These are phyloP conservation scores for Oryza officinalis DNA, from an alignment of 176 grass and related monocot genomes.

Conservation along the genomic window DNA sequence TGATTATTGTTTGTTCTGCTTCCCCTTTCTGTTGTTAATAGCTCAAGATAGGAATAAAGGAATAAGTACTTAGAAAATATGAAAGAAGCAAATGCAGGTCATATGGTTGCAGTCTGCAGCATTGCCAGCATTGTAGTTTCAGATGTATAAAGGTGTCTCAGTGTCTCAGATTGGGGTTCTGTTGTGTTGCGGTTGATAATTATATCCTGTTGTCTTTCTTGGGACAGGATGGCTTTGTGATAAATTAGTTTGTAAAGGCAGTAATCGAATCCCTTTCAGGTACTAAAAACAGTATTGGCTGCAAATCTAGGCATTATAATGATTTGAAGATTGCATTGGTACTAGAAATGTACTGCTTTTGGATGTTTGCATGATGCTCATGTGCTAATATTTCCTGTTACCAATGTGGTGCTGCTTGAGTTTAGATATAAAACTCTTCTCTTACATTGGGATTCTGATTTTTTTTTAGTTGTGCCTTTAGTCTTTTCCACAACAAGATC, in stretches of 20 bases:
- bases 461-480: neutral
- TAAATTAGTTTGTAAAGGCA: neutral
- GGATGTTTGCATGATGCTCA: neutral
- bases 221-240: neutral
- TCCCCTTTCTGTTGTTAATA: neutral
- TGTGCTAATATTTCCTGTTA: neutral
- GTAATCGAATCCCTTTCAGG: neutral
- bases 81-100: slow-evolving; percentile 1
- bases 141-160: neutral
- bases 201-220: neutral
- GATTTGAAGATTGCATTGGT: neutral
- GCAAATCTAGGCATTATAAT: slow-evolving; percentile 8
- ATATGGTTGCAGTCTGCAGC: slow-evolving; percentile 1
- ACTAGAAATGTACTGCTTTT: neutral
- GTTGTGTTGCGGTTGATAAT: neutral
- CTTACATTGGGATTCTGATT: neutral
- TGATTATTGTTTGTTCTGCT: slow-evolving; percentile 30
- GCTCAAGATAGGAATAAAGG: neutral
- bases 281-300: neutral
- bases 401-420: neutral
- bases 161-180: neutral
- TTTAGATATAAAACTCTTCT: neutral
- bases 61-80: neutral
- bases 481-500: slow-evolving; percentile 5
- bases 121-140: neutral